Evolutionary conservation across 345 rosid genomes (phyloP).

Genomic region (Iberis pinnata): DNA sequence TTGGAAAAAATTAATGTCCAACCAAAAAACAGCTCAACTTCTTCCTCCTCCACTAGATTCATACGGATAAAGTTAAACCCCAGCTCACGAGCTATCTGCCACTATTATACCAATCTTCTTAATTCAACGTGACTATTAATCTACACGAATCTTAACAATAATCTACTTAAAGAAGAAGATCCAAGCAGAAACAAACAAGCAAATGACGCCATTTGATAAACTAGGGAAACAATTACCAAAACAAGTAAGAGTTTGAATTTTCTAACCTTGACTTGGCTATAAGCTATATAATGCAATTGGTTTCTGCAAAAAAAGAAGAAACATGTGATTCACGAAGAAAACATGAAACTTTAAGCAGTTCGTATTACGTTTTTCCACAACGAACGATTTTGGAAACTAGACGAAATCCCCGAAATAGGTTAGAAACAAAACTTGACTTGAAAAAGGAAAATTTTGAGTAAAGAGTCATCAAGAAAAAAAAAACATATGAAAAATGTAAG

Average conservation of each 20-base stretch:
- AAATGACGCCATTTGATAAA: slow-evolving; percentile 13
- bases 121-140: slow-evolving; percentile 33
- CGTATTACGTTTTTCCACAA: slow-evolving; percentile 21
- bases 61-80: slow-evolving; percentile 35
- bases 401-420: slow-evolving; percentile 10
- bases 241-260: slow-evolving; percentile 10
- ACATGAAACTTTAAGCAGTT: slow-evolving; percentile 36
- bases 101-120: slow-evolving; percentile 24
- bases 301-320: slow-evolving; percentile 32
- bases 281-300: slow-evolving; percentile 31
- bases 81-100: slow-evolving; percentile 59
- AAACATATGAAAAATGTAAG: not conserved
- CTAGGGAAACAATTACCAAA: not conserved
- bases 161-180: slow-evolving; percentile 21
- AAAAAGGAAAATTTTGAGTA: slow-evolving; percentile 37
- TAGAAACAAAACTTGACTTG: slow-evolving; percentile 1
- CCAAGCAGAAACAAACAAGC: slow-evolving; percentile 25
- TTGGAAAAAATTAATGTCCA: slow-evolving; percentile 41
- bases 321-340: slow-evolving; percentile 47
- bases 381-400: slow-evolving; percentile 14
- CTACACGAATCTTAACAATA: slow-evolving; percentile 33
- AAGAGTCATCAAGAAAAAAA: slow-evolving; percentile 30
- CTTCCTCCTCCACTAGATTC: slow-evolving; percentile 38
- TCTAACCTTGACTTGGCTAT: slow-evolving; percentile 29
- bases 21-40: slow-evolving; percentile 43